A percentile compares a stretch with the other conserved stretches of the same genome.
Conservation (phyloP, 352 stramenopile genomes). For the Phytopythium litorale region DNA sequence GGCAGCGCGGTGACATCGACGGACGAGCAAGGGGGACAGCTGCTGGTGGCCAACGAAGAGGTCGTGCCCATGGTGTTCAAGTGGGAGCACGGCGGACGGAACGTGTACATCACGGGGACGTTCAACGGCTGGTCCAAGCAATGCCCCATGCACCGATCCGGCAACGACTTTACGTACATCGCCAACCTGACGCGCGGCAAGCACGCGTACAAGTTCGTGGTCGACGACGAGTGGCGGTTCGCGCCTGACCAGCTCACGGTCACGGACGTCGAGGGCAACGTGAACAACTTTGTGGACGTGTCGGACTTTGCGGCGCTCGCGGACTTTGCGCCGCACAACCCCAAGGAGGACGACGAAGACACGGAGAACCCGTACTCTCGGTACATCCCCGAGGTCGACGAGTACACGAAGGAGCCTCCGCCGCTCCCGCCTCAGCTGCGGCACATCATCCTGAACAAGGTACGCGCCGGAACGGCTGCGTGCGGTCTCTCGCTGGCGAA, state of each 20-base stretch:
- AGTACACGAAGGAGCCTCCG: conserved; percentile 99
- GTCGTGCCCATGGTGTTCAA: conserved; percentile 95
- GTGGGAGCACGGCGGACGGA: conserved; percentile 97
- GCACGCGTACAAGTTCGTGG: conserved; percentile 99
- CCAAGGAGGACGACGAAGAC: conserved; percentile 53
- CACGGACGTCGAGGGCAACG: conserved; percentile 97
- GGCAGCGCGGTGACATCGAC: conserved; percentile 9
- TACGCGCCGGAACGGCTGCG: conserved; percentile 15
- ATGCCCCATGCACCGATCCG: conserved; percentile 98
- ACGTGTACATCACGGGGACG: conserved; percentile 98
- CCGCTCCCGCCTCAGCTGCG: conserved; percentile 97
- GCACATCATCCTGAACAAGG: conserved; percentile 99
- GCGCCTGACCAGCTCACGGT: conserved; percentile 94
- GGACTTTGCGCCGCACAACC: conserved; percentile 54
- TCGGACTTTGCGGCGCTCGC: conserved; percentile 93
- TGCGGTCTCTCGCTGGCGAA: not conserved
- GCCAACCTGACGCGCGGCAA: conserved; percentile 96
- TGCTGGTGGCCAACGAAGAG: conserved; percentile 7
- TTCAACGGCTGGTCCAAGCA: conserved; percentile 99
- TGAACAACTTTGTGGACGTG: conserved; percentile 99
- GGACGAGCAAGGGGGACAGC: conserved; percentile 7
- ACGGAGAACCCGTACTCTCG: conserved; percentile 94
- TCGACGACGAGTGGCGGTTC: conserved; percentile 99
- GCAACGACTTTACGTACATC: conserved; percentile 99
- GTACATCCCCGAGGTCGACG: conserved; percentile 97